phyloP scores from a whole-genome alignment of 2,329 filamentous ascomycete species.

The Hirsutella minnesotensis region DNA sequence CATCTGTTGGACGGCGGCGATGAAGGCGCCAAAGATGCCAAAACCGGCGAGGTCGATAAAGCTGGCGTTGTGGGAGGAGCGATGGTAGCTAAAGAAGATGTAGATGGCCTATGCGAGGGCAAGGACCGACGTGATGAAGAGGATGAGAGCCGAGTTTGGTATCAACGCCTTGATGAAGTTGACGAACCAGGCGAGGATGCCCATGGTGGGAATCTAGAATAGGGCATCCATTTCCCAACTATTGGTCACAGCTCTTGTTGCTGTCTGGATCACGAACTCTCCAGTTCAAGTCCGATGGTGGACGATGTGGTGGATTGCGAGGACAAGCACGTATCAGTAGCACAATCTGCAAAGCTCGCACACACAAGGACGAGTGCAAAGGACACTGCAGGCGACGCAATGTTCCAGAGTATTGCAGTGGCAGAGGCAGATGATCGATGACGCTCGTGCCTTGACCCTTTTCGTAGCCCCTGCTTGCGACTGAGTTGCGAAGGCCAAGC shows the following conservation, averaged over 20 bases:
- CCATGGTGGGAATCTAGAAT: slow-evolving; percentile 50
- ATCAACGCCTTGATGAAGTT: slow-evolving; percentile 44
- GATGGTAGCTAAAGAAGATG: slow-evolving; percentile 56
- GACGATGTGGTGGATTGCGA: neutral
- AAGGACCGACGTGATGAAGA: slow-evolving; percentile 56
- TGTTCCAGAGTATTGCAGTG: no score
- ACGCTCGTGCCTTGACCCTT: no score
- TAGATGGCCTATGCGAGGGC: slow-evolving; percentile 51
- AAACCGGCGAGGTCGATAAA: slow-evolving; percentile 51
- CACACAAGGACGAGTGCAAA: slow-evolving; percentile 52
- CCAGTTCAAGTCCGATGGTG: no score
- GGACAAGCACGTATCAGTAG: slow-evolving; percentile 36
- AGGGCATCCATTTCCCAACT: no score
- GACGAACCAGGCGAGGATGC: slow-evolving; percentile 58
- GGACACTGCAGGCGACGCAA: no score
- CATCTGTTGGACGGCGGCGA: slow-evolving; percentile 48
- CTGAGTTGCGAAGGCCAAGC: no score
- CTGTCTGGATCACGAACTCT: no score
- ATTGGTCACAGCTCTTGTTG: no score
- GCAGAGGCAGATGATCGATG: no score
- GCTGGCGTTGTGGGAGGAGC: slow-evolving; percentile 44
- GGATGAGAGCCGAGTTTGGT: slow-evolving; percentile 49
- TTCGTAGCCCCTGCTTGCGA: no score
- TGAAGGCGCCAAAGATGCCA: slow-evolving; percentile 50
- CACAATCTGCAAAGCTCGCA: slow-evolving; percentile 48